Conservation (phyloP, 2,329 filamentous ascomycete genomes). For the Magnaporthales sp. region DNA sequence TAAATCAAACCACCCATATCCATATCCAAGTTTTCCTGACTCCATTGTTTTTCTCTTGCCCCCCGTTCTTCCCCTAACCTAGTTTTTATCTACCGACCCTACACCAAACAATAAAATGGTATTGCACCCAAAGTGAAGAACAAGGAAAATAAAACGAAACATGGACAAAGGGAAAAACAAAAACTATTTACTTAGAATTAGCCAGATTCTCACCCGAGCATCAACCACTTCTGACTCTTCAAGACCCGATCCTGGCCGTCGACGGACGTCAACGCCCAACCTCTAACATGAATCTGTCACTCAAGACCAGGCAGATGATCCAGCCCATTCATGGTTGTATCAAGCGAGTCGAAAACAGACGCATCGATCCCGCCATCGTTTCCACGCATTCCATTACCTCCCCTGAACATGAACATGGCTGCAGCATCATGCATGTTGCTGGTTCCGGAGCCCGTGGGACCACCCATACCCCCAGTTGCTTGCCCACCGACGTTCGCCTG, state of each 20-base stretch:
- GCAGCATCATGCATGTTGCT: conserved; percentile 11
- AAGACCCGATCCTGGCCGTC: not conserved
- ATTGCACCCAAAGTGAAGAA: not conserved
- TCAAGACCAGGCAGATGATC: conserved; percentile 19
- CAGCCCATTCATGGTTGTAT: conserved; percentile 16
- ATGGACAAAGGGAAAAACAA: not conserved
- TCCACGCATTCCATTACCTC: conserved; percentile 10
- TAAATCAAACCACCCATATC: not conserved
- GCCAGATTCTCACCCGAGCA: not conserved
- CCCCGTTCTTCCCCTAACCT: not conserved
- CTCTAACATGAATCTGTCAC: conserved; percentile 6
- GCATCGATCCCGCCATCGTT: not conserved
- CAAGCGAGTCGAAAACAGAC: conserved; percentile 16
- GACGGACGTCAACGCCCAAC: not conserved
- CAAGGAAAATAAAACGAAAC: not conserved
- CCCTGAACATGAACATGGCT: conserved; percentile 18
- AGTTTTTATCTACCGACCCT: not conserved
- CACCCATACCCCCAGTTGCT: conserved; percentile 10
- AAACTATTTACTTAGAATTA: not conserved
- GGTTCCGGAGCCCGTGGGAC: not conserved
- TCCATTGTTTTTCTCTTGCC: not conserved
- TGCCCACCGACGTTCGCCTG: not conserved
- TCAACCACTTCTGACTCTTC: not conserved
- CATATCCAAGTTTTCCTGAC: not conserved
- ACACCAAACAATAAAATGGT: not conserved